A percentile compares a stretch with the other conserved stretches of the same genome.
Conservation (phyloP, 805 yeast genomes). For the Wickerhamia fluorescens region DNA sequence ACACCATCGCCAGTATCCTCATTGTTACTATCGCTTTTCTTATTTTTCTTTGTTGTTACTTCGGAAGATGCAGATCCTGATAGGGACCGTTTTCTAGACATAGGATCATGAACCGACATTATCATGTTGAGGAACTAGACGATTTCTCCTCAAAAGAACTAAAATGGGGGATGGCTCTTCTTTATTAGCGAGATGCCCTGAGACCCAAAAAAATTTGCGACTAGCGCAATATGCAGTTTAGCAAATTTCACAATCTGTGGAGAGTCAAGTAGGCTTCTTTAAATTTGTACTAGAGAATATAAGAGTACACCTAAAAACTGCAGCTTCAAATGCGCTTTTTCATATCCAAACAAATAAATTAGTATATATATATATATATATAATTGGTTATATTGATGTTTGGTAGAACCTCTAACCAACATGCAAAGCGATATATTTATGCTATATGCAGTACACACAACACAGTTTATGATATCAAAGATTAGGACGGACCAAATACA, state of each 20-base stretch:
- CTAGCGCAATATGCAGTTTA: too few species aligned
- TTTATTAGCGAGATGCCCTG: background rate
- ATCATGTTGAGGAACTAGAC: slow-evolving; percentile 18
- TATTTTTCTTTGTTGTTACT: slow-evolving; percentile 9
- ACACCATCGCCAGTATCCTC: slow-evolving; percentile 8
- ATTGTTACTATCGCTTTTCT: slow-evolving; percentile 3
- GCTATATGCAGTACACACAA: background rate
- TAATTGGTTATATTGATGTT: too few species aligned
- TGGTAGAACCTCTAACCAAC: too few species aligned
- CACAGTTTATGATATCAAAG: background rate
- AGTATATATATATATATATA: too few species aligned
- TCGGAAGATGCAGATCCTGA: slow-evolving; percentile 9
- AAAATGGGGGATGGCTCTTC: background rate
- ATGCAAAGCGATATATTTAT: background rate
- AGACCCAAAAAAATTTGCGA: slow-evolving; percentile 1
- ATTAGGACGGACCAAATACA: background rate
- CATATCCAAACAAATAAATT: too few species aligned
- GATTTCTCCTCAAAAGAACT: background rate
- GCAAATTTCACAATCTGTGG: too few species aligned
- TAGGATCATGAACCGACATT: slow-evolving; percentile 33
- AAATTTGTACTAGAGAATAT: too few species aligned
- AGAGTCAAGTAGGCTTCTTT: too few species aligned
- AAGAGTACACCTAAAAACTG: too few species aligned
- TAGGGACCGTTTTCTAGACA: slow-evolving; percentile 24
- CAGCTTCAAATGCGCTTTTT: too few species aligned